Evolutionary conservation across 768 basidiomycete genomes (phyloP).

Genomic region (Boletus vinaceobasis): DNA sequence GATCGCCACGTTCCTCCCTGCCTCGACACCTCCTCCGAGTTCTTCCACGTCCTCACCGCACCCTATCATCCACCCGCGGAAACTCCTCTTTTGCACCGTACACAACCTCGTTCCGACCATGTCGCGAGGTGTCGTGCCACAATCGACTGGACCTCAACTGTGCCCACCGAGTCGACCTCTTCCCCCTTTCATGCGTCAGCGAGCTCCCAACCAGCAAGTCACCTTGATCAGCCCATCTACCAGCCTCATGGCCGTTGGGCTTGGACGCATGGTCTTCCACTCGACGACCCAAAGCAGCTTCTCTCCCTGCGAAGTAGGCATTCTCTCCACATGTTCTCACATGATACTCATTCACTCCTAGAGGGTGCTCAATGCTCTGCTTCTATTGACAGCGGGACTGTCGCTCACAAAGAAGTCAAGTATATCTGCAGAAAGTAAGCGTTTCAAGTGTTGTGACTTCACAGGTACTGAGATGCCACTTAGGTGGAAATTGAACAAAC

Average conservation of each 20-base stretch:
- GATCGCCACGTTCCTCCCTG: conserved; percentile 10
- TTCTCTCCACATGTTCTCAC: neutral
- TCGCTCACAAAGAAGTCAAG: conserved; percentile 27
- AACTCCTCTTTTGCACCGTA: conserved; percentile 1
- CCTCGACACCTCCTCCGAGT: conserved; percentile 26
- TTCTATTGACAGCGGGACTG: conserved; percentile 34
- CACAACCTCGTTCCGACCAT: conserved; percentile 18
- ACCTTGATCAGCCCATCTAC: conserved; percentile 25
- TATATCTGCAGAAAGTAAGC: conserved; percentile 39
- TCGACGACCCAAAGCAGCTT: conserved; percentile 28
- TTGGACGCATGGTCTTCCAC: conserved; percentile 27
- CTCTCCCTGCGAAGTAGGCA: conserved; percentile 25
- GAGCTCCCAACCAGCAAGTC: conserved; percentile 1
- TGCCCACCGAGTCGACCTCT: neutral
- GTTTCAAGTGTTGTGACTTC: neutral
- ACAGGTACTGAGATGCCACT: conserved; percentile 2
- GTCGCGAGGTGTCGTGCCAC: conserved; percentile 24
- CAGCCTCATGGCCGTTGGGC: conserved; percentile 32
- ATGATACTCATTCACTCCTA: conserved; percentile 15
- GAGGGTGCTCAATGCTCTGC: conserved; percentile 37
- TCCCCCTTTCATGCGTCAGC: neutral
- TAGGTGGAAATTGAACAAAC: conserved; percentile 34
- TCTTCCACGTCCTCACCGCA: conserved; percentile 30
- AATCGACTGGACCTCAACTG: conserved; percentile 24
- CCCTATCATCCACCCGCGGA: conserved; percentile 17